Conservation (phyloP, 2,329 filamentous ascomycete species). For the Claviceps pazoutovae region DNA sequence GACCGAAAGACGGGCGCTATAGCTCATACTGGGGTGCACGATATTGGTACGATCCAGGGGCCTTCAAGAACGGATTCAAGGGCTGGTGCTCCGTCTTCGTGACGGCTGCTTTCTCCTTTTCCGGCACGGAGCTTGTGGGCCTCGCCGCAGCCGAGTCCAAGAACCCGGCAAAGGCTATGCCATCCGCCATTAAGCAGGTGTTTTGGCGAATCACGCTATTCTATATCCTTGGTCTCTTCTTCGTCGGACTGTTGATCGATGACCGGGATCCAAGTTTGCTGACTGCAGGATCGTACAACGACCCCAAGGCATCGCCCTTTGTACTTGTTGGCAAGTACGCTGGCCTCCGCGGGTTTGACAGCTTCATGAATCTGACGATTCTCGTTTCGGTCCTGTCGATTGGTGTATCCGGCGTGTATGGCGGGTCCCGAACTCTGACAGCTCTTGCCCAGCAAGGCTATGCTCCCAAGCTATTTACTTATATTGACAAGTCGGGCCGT, state of each 20-base stretch:
- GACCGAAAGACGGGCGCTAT: slow-evolving; percentile 33
- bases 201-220: slow-evolving; percentile 45
- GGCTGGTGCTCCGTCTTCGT: slow-evolving; percentile 61
- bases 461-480: slow-evolving; percentile 41
- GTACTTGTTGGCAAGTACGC: slow-evolving; percentile 43
- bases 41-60: slow-evolving; percentile 35
- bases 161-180: slow-evolving; percentile 60
- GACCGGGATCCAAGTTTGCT: slow-evolving; percentile 31
- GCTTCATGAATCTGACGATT: slow-evolving; percentile 46
- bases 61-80: slow-evolving; percentile 60
- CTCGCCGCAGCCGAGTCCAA: slow-evolving; percentile 34
- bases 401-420: slow-evolving; percentile 44
- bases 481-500: slow-evolving; percentile 43
- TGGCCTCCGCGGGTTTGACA: slow-evolving; percentile 35
- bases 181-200: slow-evolving; percentile 71
- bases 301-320: slow-evolving; percentile 34
- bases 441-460: slow-evolving; percentile 46
- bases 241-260: slow-evolving; percentile 35
- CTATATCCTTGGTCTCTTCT: slow-evolving; percentile 38
- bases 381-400: slow-evolving; percentile 45
- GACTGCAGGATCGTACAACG: slow-evolving; percentile 24
- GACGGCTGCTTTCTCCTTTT: slow-evolving; percentile 59
- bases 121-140: slow-evolving; percentile 54
- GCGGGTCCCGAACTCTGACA: slow-evolving; percentile 43
- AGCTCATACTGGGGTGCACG: slow-evolving; percentile 34